phyloP scores from a whole-genome alignment of 768 basidiomycete species.

The Termitomyces sp. region DNA sequence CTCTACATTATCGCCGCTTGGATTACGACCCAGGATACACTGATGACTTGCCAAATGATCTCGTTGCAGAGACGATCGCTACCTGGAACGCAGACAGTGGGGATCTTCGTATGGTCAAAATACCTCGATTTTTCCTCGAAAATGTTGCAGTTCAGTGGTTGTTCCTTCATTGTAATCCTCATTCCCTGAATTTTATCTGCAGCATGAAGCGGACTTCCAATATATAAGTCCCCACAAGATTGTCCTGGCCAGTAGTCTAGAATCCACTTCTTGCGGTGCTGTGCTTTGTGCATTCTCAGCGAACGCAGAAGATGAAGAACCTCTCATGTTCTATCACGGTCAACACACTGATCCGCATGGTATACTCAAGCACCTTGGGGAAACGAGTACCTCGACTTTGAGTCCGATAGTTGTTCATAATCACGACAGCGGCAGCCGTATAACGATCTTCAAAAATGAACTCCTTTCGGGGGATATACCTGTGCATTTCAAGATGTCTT shows the following conservation, averaged over 20 bases:
- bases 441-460: constrained; percentile 3
- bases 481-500: background rate
- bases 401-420: constrained; percentile 26
- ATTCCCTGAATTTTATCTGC: too few species aligned
- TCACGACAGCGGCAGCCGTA: background rate
- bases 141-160: too few species aligned
- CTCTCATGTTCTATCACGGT: background rate
- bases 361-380: background rate
- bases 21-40: too few species aligned
- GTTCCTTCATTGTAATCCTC: too few species aligned
- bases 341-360: constrained; percentile 8
- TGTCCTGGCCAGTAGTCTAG: background rate
- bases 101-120: too few species aligned
- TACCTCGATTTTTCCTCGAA: too few species aligned
- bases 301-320: background rate
- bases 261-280: background rate
- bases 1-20: too few species aligned
- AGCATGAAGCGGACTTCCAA: too few species aligned
- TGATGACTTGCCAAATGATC: too few species aligned
- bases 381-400: constrained; percentile 43
- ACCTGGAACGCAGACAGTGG: too few species aligned
- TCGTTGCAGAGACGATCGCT: too few species aligned
- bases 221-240: background rate
- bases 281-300: background rate
- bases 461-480: constrained; percentile 9